Evolutionary conservation across 148 eudicot genomes (phyloP).

Genomic region (Pouteria glomerata): DNA sequence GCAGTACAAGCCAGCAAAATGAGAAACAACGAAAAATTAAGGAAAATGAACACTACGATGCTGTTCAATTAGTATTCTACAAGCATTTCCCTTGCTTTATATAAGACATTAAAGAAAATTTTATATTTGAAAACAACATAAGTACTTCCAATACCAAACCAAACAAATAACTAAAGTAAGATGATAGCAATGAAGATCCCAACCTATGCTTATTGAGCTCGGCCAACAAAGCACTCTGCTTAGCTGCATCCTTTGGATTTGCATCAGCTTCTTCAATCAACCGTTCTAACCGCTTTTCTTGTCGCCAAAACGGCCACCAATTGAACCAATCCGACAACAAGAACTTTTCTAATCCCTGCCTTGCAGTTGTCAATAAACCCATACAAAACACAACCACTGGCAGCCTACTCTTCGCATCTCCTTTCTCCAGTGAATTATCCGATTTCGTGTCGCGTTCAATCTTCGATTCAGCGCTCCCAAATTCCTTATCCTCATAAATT

Average conservation of each 20-base stretch:
- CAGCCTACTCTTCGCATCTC: constrained; percentile 21
- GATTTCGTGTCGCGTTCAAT: constrained; percentile 8
- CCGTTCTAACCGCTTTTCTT: constrained; percentile 54
- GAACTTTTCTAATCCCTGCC: constrained; percentile 41
- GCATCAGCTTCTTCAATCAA: constrained; percentile 78
- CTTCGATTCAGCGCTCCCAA: constrained; percentile 9
- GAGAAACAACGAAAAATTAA: background rate
- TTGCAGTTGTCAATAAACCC: constrained; percentile 51
- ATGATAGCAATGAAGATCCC: background rate
- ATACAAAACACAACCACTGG: constrained; percentile 55
- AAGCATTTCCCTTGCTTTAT: background rate
- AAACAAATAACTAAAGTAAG: background rate
- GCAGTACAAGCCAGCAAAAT: background rate
- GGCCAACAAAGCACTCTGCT: constrained; percentile 63
- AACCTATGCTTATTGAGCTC: constrained; percentile 92
- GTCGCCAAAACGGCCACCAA: constrained; percentile 79
- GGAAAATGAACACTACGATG: background rate
- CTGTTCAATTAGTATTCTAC: background rate
- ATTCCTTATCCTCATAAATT: background rate
- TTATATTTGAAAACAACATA: background rate
- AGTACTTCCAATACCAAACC: background rate
- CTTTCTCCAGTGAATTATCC: constrained; percentile 17
- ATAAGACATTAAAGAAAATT: background rate
- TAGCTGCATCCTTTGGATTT: constrained; percentile 66
- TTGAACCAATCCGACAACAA: constrained; percentile 57